Conservation (phyloP, 1,139 yeast species). For the Pichia cactophila region DNA sequence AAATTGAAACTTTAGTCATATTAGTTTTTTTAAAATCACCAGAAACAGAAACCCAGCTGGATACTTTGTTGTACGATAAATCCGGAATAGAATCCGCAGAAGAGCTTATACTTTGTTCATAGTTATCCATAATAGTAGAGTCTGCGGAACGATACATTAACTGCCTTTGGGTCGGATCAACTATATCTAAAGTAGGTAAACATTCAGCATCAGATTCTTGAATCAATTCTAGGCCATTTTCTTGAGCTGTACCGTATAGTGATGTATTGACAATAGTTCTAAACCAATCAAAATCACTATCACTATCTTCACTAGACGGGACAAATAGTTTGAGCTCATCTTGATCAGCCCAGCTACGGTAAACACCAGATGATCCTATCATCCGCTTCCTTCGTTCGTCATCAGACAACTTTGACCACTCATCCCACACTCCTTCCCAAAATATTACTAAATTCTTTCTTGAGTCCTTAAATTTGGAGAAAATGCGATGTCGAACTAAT, state of each 20-base stretch:
- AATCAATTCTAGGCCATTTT: conserved; percentile 9
- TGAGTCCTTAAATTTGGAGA: conserved; percentile 15
- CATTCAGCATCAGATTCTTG: conserved; percentile 9
- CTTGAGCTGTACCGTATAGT: not conserved
- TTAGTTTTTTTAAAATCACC: too few species aligned
- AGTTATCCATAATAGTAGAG: not conserved
- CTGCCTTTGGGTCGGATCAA: not conserved
- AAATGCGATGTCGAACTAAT: conserved; percentile 15
- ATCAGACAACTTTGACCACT: conserved; percentile 17
- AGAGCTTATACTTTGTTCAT: not conserved
- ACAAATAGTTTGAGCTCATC: conserved; percentile 16
- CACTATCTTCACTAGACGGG: conserved; percentile 15
- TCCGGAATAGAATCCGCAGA: not conserved
- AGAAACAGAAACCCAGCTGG: too few species aligned
- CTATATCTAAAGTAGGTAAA: not conserved
- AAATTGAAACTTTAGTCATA: too few species aligned
- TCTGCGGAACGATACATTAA: not conserved
- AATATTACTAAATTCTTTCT: conserved; percentile 17
- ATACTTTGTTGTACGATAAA: too few species aligned
- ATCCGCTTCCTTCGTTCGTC: conserved; percentile 15
- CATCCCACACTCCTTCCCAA: conserved; percentile 21
- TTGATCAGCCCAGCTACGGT: conserved; percentile 18
- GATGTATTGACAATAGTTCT: conserved; percentile 1
- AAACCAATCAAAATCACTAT: conserved; percentile 9
- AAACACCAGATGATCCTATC: conserved; percentile 9